phyloP scores from a whole-genome alignment of 2,329 filamentous ascomycete genomes.

The Thermoascus crustaceus region DNA sequence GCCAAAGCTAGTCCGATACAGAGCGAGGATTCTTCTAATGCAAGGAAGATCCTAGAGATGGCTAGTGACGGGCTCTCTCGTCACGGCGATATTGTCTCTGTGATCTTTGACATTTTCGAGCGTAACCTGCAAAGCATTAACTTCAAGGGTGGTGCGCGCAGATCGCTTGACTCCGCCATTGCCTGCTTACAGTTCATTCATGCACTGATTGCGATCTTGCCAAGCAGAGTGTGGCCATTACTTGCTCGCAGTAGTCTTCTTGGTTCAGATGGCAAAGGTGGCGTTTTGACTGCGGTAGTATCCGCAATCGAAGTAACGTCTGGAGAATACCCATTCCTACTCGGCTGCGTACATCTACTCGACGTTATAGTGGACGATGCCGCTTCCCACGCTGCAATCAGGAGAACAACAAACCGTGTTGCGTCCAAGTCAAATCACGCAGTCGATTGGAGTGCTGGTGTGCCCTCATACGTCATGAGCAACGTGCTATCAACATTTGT shows the following conservation, averaged over 20 bases:
- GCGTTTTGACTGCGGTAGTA: constrained; percentile 68
- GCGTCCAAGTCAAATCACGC: constrained; percentile 22
- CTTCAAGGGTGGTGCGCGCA: constrained; percentile 54
- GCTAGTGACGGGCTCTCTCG: constrained; percentile 42
- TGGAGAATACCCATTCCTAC: constrained; percentile 68
- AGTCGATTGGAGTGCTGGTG: constrained; percentile 54
- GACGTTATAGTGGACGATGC: constrained; percentile 68
- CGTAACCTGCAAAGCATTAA: constrained; percentile 45
- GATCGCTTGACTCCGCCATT: constrained; percentile 58
- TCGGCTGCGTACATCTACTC: constrained; percentile 66
- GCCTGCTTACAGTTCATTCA: constrained; percentile 75
- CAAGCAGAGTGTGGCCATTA: constrained; percentile 83
- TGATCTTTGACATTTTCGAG: constrained; percentile 82
- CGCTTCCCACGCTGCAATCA: constrained; percentile 46
- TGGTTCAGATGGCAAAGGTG: constrained; percentile 65
- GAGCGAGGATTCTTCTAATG: constrained; percentile 28
- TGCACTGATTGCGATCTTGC: constrained; percentile 61
- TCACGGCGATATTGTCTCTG: constrained; percentile 62
- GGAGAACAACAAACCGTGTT: constrained; percentile 26
- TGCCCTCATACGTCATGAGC: constrained; percentile 69
- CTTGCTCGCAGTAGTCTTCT: constrained; percentile 74
- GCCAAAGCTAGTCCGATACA: constrained; percentile 19
- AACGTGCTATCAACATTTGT: constrained; percentile 65
- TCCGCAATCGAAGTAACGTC: constrained; percentile 73
- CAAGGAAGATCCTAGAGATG: constrained; percentile 41